These are phyloP conservation scores for Paragyromitra xinjiangensis DNA, from an alignment of 495 filamentous ascomycete genomes.

Conservation along the genomic window DNA sequence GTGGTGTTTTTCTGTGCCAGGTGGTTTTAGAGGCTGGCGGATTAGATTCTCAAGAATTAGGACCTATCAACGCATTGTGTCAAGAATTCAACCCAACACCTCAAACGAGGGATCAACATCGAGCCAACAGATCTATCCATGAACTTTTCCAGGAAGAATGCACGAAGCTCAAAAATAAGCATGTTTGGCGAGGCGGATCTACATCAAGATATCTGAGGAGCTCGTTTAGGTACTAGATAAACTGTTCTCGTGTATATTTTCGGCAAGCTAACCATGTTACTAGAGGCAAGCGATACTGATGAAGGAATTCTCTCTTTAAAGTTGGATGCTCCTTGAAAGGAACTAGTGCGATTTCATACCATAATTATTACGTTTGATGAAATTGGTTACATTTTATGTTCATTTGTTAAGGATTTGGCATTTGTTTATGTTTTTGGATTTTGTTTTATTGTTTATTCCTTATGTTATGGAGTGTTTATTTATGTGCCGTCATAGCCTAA, in stretches of 20 bases:
- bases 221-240: background rate
- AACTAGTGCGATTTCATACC: too few relatives aligned
- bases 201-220: background rate
- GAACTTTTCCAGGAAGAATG: background rate
- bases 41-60: background rate
- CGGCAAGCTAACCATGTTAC: background rate
- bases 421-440: too few relatives aligned
- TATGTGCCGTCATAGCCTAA: too few relatives aligned
- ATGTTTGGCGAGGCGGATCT: background rate
- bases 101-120: background rate
- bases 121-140: background rate
- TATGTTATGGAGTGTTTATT: too few relatives aligned
- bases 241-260: background rate
- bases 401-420: too few relatives aligned
- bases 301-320: too few relatives aligned
- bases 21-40: background rate
- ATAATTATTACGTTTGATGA: too few relatives aligned
- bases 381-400: too few relatives aligned
- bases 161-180: background rate
- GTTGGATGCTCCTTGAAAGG: too few relatives aligned
- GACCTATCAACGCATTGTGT: background rate
- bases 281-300: too few relatives aligned
- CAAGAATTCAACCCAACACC: background rate
- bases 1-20: background rate
- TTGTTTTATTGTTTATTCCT: too few relatives aligned